Conservation (phyloP, 192 early-diverging fungal species). For the Oehlia diaphana region DNA sequence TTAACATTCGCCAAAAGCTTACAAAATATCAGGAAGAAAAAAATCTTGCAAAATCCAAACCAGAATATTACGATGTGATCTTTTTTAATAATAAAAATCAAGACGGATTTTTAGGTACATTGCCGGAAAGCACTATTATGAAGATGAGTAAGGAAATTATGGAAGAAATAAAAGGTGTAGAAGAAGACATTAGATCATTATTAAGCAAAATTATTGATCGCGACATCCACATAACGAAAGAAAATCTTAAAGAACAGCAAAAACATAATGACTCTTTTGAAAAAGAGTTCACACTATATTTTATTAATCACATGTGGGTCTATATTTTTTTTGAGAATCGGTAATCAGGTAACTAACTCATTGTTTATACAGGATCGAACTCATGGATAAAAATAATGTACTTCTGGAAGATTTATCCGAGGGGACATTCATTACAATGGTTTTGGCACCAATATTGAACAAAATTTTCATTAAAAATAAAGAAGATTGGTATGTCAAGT, state of each 20-base stretch:
- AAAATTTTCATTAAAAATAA: slow-evolving; percentile 16
- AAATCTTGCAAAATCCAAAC: not conserved
- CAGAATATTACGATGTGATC: not conserved
- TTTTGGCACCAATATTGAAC: slow-evolving; percentile 3
- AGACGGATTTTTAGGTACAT: slow-evolving; percentile 8
- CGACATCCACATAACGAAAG: not conserved
- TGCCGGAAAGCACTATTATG: not conserved
- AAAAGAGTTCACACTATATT: too few species aligned
- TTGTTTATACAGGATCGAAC: slow-evolving; percentile 15
- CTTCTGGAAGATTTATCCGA: slow-evolving; percentile 7
- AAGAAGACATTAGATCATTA: not conserved
- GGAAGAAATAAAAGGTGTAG: not conserved
- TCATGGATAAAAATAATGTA: slow-evolving; percentile 1
- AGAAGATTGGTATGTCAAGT: not conserved
- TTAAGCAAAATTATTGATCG: not conserved
- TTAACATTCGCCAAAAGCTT: too few species aligned
- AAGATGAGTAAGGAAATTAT: slow-evolving; percentile 10
- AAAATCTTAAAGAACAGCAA: not conserved
- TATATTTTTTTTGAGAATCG: not conserved
- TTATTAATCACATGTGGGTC: too few species aligned
- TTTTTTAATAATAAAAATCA: not conserved
- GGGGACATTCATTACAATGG: not conserved
- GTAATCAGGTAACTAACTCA: not conserved
- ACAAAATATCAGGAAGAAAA: too few species aligned
- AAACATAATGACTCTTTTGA: slow-evolving; percentile 12